phyloP scores from a whole-genome alignment of 2,329 filamentous ascomycete genomes.

The Beauveria varroae region DNA sequence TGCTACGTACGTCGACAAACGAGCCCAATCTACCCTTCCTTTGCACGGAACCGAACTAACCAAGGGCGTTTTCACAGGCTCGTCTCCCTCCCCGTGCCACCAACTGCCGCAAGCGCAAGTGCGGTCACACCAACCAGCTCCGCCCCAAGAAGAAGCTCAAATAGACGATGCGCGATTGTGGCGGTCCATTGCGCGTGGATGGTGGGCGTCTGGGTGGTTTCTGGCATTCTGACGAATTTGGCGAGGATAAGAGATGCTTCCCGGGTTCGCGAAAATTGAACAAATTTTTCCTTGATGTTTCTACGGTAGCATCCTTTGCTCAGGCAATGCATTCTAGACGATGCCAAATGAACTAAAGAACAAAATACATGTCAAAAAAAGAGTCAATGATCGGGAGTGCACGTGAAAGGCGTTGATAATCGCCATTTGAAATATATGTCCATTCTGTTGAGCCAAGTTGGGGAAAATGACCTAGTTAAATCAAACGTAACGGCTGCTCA shows the following conservation, averaged over 20 bases:
- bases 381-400: not conserved
- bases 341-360: conserved; percentile 20
- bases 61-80: conserved; percentile 33
- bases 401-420: too few species aligned
- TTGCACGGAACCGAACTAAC: conserved; percentile 1
- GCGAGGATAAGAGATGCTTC: conserved; percentile 24
- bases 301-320: conserved; percentile 33
- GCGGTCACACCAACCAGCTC: conserved; percentile 99
- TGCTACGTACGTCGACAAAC: conserved; percentile 75
- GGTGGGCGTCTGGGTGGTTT: conserved; percentile 35
- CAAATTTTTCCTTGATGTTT: conserved; percentile 26
- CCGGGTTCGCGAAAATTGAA: conserved; percentile 22
- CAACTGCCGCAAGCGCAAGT: conserved; percentile 99
- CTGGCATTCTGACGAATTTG: conserved; percentile 31
- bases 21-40: not conserved
- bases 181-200: conserved; percentile 24
- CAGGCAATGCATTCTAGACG: conserved; percentile 31
- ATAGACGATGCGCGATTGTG: conserved; percentile 33
- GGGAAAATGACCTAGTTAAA: not conserved
- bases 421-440: too few species aligned
- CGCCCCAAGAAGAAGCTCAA: conserved; percentile 99
- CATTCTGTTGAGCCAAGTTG: not conserved
- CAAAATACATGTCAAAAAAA: conserved; percentile 1
- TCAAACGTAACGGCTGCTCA: not conserved
- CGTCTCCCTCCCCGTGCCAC: conserved; percentile 96